phyloP scores from a whole-genome alignment of 768 basidiomycete species.

The Cubamyces lactineus region DNA sequence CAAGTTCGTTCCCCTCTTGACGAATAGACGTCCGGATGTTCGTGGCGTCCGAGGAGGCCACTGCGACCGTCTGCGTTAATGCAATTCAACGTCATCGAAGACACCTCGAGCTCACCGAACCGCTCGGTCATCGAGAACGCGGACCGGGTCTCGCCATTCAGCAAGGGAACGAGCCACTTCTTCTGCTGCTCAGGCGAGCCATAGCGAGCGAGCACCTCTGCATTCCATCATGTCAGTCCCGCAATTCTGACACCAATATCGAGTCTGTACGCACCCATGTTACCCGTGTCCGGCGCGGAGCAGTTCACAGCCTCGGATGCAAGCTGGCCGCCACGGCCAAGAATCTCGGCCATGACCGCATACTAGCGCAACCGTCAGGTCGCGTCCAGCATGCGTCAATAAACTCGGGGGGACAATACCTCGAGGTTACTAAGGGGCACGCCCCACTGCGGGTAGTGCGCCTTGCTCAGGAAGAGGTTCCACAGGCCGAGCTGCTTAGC shows the following conservation, averaged over 20 bases:
- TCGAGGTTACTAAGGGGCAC: conserved; percentile 93
- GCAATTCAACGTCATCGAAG: not conserved
- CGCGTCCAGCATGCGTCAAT: not conserved
- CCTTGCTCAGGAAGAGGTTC: conserved; percentile 96
- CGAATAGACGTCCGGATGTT: conserved; percentile 90
- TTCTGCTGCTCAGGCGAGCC: conserved; percentile 90
- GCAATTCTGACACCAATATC: too few species aligned
- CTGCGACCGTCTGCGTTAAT: conserved; percentile 41
- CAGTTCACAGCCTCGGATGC: conserved; percentile 92
- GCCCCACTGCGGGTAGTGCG: conserved; percentile 88
- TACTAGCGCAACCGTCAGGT: conserved; percentile 56
- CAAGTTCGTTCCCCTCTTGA: conserved; percentile 83
- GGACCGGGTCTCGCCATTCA: conserved; percentile 92
- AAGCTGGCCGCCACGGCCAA: conserved; percentile 81
- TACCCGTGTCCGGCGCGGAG: conserved; percentile 96
- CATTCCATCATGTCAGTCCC: not conserved
- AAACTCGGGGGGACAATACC: conserved; percentile 46
- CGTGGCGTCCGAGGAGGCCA: conserved; percentile 94
- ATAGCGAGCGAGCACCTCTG: conserved; percentile 96
- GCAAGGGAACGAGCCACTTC: conserved; percentile 84
- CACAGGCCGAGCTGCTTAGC: conserved; percentile 90
- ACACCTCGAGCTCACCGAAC: conserved; percentile 55
- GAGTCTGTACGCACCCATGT: conserved; percentile 73
- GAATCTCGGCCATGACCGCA: conserved; percentile 94
- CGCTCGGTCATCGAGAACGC: conserved; percentile 98